These are phyloP conservation scores for Blastocystis sp. DNA, from an alignment of 352 stramenopile genomes.

Conservation along the genomic window DNA sequence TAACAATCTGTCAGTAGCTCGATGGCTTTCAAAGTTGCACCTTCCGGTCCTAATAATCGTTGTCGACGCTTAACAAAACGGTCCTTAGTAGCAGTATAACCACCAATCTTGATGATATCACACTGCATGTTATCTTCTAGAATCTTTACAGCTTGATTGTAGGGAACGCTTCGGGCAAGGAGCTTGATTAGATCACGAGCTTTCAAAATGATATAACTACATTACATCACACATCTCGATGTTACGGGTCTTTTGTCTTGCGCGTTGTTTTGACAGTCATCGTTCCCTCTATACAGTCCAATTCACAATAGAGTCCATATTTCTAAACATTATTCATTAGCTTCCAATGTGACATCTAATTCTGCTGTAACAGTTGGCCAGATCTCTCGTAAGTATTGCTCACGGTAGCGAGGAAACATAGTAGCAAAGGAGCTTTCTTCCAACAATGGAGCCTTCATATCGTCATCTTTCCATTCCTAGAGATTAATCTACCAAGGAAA, in stretches of 20 bases:
- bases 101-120: constrained; percentile 99
- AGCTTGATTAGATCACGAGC: constrained; percentile 97
- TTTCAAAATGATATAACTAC: constrained; percentile 93
- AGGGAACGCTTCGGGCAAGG: constrained; percentile 89
- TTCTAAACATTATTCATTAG: constrained; percentile 70
- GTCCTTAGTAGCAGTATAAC: constrained; percentile 97
- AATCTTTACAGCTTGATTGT: constrained; percentile 83
- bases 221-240: constrained; percentile 71
- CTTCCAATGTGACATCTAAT: constrained; percentile 78
- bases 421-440: constrained; percentile 98
- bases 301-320: constrained; percentile 90
- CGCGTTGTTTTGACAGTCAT: constrained; percentile 87
- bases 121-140: constrained; percentile 95
- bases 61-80: constrained; percentile 97
- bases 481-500: constrained; percentile 73
- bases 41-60: constrained; percentile 92
- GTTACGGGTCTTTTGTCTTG: constrained; percentile 83
- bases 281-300: constrained; percentile 95
- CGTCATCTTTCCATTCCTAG: constrained; percentile 81
- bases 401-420: constrained; percentile 98
- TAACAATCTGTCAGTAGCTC: constrained; percentile 98
- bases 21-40: constrained; percentile 92
- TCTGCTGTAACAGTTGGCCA: constrained; percentile 96
- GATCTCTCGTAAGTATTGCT: constrained; percentile 97
- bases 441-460: constrained; percentile 82